These are phyloP conservation scores for Tetradesmus obliquus DNA, from an alignment of 139 green algal genomes.

Conservation along the genomic window DNA sequence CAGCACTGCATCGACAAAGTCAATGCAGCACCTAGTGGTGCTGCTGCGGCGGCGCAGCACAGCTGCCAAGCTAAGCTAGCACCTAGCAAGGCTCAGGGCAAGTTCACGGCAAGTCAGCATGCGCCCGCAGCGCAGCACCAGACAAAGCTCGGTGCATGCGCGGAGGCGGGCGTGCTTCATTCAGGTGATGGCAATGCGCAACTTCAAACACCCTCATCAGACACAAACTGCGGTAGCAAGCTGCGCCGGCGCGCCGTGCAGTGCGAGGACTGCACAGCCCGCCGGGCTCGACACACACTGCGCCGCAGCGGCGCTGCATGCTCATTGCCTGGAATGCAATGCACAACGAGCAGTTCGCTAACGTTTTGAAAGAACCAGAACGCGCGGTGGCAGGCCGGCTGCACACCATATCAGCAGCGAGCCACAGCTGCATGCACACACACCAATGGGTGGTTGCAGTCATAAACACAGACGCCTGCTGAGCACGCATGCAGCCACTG, in stretches of 20 bases:
- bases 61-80: neutral
- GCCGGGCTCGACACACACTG: neutral
- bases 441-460: neutral
- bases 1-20: neutral
- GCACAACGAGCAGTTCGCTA: neutral
- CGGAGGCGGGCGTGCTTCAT: neutral
- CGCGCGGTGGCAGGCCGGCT: neutral
- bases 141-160: neutral
- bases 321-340: neutral
- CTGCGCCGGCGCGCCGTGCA: neutral
- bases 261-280: neutral
- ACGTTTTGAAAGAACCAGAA: neutral
- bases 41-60: neutral
- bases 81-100: neutral
- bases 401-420: neutral
- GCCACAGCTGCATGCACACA: neutral
- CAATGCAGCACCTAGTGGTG: neutral
- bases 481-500: neutral
- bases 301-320: neutral
- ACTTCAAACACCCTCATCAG: neutral
- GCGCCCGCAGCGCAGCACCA: neutral
- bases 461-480: neutral
- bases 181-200: neutral
- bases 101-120: neutral
- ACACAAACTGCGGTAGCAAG: neutral